phyloP scores from a whole-genome alignment of 345 rosid species.

The Psidium friedrichsthalianum region DNA sequence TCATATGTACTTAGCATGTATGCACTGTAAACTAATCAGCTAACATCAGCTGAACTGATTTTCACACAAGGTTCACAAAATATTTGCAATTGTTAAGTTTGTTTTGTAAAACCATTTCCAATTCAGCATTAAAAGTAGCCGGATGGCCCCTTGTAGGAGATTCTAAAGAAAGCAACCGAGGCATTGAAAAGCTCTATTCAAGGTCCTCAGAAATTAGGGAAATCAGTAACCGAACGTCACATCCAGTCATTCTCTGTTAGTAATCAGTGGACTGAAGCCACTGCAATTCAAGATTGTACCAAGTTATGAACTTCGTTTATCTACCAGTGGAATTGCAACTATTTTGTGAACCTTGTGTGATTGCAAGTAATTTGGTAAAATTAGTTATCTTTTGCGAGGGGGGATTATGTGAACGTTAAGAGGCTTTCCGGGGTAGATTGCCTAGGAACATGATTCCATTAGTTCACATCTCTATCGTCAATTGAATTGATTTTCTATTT shows the following conservation, averaged over 20 bases:
- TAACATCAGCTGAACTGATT: too few relatives aligned
- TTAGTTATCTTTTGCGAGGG: not conserved
- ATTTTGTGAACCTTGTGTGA: not conserved
- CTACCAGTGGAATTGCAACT: not conserved
- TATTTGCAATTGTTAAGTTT: not conserved
- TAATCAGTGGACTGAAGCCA: slow-evolving; percentile 15
- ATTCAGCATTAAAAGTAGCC: not conserved
- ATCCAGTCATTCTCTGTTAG: slow-evolving; percentile 17
- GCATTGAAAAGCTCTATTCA: slow-evolving; percentile 35
- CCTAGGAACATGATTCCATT: not conserved
- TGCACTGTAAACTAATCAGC: too few relatives aligned
- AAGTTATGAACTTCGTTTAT: slow-evolving; percentile 24
- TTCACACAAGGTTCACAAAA: too few relatives aligned
- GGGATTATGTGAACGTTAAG: not conserved
- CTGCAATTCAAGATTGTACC: slow-evolving; percentile 24
- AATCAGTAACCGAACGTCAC: slow-evolving; percentile 22
- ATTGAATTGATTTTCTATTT: not conserved
- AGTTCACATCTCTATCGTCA: not conserved
- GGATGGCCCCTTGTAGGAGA: slow-evolving; percentile 23
- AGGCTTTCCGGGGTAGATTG: not conserved
- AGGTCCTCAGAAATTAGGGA: slow-evolving; percentile 28
- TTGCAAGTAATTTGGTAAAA: not conserved
- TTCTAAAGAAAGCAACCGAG: slow-evolving; percentile 53
- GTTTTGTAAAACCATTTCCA: not conserved
- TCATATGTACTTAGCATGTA: too few relatives aligned